Evolutionary conservation across 805 yeast genomes (phyloP), one percentile per base, ranked within the genome.

Genomic region (Ogataea paraovalis): DNA sequence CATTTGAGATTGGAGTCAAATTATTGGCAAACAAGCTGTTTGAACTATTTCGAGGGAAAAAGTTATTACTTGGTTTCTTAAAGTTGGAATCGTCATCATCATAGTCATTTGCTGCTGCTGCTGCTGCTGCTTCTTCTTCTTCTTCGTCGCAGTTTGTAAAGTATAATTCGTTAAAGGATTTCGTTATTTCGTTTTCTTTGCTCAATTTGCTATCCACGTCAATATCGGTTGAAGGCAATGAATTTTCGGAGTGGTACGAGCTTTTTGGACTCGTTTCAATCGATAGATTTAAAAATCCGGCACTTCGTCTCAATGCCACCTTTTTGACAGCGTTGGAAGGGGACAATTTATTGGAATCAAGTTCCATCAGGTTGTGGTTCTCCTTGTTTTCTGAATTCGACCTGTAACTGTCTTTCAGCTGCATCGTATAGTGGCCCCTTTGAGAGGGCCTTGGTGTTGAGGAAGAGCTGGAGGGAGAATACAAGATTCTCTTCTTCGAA

Each of bases 221-320:
- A 49, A 47, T 22, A 25, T 34, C 41, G 20, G 53, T 43, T 42
- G 18, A 19, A 20, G 34, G 25, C 22, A 32, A 2, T 21, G 19
- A 36, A 40, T 58, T 37, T 56, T 33, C 25, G 51, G 41, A 1
- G 18, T 34, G 38, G 16, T 30, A 14, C 21, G 43, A 43, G 34
- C 51, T 39, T 21, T 51, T 55, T 7, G 64, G 61, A 40, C 64
- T 68, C 2, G 73, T 68, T 40, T 72, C 77, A 20, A 76, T 58
- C 12, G 80, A 75, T 43, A 79, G 54, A 46, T 79, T 78, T 51
- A 79, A 57, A 9, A 77, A 62, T 2, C 81, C 82, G 2, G 72
- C 76, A 67, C 82, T 76, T 63, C 83, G 69, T 51, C 80, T 72
- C 33, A 78, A 49, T 0, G 66, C 59, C 2, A 61, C 66, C 41